Base-by-base conservation (phyloP, 352 stramenopile genomes). In the Lagenidium sp. region DNA sequence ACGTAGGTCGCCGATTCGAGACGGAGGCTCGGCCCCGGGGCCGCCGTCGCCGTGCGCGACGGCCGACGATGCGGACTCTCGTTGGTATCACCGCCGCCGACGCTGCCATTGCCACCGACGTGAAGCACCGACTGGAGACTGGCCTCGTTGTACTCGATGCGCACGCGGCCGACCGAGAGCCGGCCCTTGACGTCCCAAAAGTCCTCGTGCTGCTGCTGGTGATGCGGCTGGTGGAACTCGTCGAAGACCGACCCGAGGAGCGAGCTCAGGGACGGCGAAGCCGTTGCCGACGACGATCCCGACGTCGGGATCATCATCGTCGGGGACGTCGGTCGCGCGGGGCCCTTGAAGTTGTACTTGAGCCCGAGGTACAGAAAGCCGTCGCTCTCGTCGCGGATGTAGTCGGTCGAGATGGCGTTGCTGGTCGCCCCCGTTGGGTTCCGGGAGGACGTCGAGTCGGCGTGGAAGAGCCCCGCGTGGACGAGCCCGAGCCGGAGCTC, bases 321-420 rank as follows among this genome's bases (percentile, higher is more conserved):
- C 15, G 28, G 28, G 15, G 28, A 16, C n/a, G 41, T 52, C 39
- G 38, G 35, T n/a, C n/a, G n/a, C 4, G 53, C 51, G 7, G 45
- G 32, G 20, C 50, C 36, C 21, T 54, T 60, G 32, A 53, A 55
- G 22, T 71, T 73, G 51, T 85, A 87, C 37, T 72, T 83, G 28
- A 87, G 35, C 4, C 77, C 77, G 30, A 84, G 19, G 47, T 87
- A 90, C 12, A 87, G 53, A 36, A 81, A 90, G 8, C 77, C 74
- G 39, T 90, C 75, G 42, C 64, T 60, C 0, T 55, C 60, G 21
- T 79, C 64, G 13, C 60, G 63, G 24, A 87, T 90, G 53, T 83
- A 84, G 32, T 82, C 68, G 30, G 57, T 80, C 21, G 63, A 63
- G 28, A 85, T 67, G 46, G 57, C 67, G 29, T 77, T 85, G 47